phyloP scores from a whole-genome alignment of 495 filamentous ascomycete genomes.

The Aeminium ludgeri region DNA sequence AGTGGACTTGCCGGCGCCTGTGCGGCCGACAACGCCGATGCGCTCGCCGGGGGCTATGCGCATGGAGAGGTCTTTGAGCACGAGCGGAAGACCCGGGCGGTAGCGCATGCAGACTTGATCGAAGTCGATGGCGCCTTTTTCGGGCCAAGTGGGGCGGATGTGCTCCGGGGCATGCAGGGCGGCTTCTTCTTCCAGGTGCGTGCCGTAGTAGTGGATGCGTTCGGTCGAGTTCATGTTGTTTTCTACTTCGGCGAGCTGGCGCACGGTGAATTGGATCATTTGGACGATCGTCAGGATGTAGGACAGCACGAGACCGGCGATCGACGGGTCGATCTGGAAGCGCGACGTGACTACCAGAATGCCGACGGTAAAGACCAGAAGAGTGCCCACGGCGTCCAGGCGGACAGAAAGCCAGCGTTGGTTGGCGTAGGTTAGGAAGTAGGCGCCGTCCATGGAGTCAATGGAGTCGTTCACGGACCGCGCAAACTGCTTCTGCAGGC shows the following conservation, averaged over 20 bases:
- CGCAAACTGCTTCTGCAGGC: constrained; percentile 56
- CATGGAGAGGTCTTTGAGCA: constrained; percentile 63
- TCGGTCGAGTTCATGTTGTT: constrained; percentile 96
- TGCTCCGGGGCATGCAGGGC: constrained; percentile 47
- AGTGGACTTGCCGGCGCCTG: constrained; percentile 82
- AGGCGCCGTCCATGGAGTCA: constrained; percentile 83
- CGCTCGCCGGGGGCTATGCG: constrained; percentile 69
- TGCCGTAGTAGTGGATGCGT: constrained; percentile 84
- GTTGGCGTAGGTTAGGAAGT: constrained; percentile 85
- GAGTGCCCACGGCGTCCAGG: constrained; percentile 65
- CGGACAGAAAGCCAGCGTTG: constrained; percentile 81
- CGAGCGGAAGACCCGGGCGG: constrained; percentile 61
- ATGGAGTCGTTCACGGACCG: constrained; percentile 50
- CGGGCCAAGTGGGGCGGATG: constrained; percentile 59
- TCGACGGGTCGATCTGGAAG: constrained; percentile 72
- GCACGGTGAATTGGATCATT: constrained; percentile 88
- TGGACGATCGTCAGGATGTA: constrained; percentile 91
- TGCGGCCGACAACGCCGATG: constrained; percentile 85
- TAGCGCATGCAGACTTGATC: constrained; percentile 84
- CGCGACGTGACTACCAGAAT: constrained; percentile 87
- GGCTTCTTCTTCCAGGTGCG: constrained; percentile 70
- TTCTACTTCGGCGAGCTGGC: constrained; percentile 89
- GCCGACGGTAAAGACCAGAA: constrained; percentile 69
- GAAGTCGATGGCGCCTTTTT: constrained; percentile 72
- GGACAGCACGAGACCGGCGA: constrained; percentile 70